These are phyloP conservation scores for Amphicarpaea edgeworthii DNA, from an alignment of 306 rosid genomes.

Conservation along the genomic window DNA sequence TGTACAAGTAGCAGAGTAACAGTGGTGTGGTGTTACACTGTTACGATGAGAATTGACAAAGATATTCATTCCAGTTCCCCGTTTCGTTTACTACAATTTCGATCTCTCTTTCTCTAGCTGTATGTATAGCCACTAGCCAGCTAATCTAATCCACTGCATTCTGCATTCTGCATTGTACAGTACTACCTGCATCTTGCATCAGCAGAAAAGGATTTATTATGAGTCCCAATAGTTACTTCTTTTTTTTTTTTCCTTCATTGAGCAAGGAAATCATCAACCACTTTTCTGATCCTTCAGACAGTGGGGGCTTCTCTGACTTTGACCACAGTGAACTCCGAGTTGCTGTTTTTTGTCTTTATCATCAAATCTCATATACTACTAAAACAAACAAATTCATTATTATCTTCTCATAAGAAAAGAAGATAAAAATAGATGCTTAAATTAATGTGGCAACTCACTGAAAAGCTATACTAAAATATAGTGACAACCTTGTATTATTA, in stretches of 20 bases:
- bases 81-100: not conserved
- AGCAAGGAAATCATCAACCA: constrained; percentile 45
- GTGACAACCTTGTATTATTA: not conserved
- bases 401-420: constrained; percentile 3
- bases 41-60: not conserved
- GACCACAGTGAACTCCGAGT: constrained; percentile 51
- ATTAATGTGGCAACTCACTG: constrained; percentile 4
- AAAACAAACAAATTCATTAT: not conserved
- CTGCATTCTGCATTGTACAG: not conserved
- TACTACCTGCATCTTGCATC: constrained; percentile 5
- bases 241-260: not conserved
- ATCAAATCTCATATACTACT: not conserved
- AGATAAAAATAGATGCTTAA: not conserved
- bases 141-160: not conserved
- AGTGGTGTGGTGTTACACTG: not conserved
- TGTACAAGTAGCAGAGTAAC: not conserved
- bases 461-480: not conserved
- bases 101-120: not conserved
- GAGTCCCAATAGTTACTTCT: constrained; percentile 68
- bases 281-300: constrained; percentile 58
- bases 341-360: constrained; percentile 21
- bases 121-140: constrained; percentile 33
- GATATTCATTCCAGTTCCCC: constrained; percentile 19
- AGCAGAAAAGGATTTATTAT: constrained; percentile 50
- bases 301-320: constrained; percentile 59